Base-by-base conservation (phyloP, 139 green algal genomes). In the Coelastrella sp. region DNA sequence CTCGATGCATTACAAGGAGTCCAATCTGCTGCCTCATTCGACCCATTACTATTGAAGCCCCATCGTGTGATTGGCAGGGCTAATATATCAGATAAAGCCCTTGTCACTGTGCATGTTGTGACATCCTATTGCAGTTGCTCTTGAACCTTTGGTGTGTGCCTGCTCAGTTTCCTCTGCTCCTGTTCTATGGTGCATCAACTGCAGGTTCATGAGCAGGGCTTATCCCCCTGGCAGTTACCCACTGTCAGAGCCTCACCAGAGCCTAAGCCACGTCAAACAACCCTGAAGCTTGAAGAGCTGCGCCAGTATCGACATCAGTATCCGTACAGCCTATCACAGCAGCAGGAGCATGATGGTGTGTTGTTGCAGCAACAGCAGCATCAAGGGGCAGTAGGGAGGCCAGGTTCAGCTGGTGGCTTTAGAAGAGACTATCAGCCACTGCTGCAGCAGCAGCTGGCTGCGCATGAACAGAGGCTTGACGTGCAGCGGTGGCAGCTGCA, bases 201-300 rank as follows among this genome's bases (percentile, higher is more conserved):
- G 71, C 57, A 89, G 84, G 84, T 57, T 80, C 74, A 90, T 22
- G 57, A 56, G 75, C 61, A 57, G 23, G 57, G 65, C 16, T 10
- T 85, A 19, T 61, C 61, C 3, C 86, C 86, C 5, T 91, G 87
- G 87, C 77, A 91, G n/a, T 65, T 91, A 64, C 87, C 87, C 7
- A 87, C 78, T 64, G 87, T 91, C 4, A 80, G 78, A 8, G 47
- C 76, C 4, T 64, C 78, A 57, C 73, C 83, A 16, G 60, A 58
- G 23, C 83, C 68, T 76, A 57, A 32, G 61, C 11, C 11, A 57
- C 16, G 5, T 11, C 79, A 65, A 5, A 16, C 22, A 32, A 74
- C 64, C 61, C 78, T 91, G 3, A 86, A 17, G 20, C 78, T 91
- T 19, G 54, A 86, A 7, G 4, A 87, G 78, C 64, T 91, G 64